Conservation (phyloP, 352 stramenopile species). For the Globisporangium uncinulatum region DNA sequence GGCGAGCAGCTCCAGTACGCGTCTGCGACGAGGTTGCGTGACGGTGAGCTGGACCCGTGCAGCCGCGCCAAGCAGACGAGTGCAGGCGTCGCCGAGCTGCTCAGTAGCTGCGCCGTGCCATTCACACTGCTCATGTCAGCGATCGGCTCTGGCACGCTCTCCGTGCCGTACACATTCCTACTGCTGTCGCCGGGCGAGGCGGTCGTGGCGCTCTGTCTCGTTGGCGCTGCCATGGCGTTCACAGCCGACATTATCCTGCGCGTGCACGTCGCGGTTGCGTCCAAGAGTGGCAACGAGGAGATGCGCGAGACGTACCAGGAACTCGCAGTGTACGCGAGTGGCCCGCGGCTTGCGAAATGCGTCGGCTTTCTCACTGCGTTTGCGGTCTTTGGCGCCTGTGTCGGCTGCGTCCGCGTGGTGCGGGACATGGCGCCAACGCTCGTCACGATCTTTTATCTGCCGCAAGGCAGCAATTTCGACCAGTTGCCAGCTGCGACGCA, state of each 20-base stretch:
- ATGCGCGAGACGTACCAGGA: constrained; percentile 60
- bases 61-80: constrained; percentile 13
- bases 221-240: constrained; percentile 64
- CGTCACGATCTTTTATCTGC: constrained; percentile 31
- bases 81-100: constrained; percentile 2
- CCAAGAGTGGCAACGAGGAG: constrained; percentile 24
- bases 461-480: constrained; percentile 14
- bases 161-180: constrained; percentile 66
- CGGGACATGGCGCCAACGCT: constrained; percentile 69
- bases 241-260: constrained; percentile 59
- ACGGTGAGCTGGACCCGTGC: constrained; percentile 3
- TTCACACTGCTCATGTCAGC: constrained; percentile 56
- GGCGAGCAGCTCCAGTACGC: constrained; percentile 15
- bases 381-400: constrained; percentile 70
- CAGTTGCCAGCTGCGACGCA: constrained; percentile 22
- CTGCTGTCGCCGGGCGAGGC: constrained; percentile 37
- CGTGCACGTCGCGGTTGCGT: constrained; percentile 50
- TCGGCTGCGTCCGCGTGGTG: constrained; percentile 65
- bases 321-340: constrained; percentile 47
- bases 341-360: constrained; percentile 38
- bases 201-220: constrained; percentile 32
- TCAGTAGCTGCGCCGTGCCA: constrained; percentile 11
- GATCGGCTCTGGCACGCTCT: constrained; percentile 46
- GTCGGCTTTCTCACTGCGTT: constrained; percentile 61
- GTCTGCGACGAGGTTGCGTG: constrained; percentile 2